These are phyloP conservation scores for Tricholoma hemisulphureum DNA, from an alignment of 768 basidiomycete species.

Conservation along the genomic window DNA sequence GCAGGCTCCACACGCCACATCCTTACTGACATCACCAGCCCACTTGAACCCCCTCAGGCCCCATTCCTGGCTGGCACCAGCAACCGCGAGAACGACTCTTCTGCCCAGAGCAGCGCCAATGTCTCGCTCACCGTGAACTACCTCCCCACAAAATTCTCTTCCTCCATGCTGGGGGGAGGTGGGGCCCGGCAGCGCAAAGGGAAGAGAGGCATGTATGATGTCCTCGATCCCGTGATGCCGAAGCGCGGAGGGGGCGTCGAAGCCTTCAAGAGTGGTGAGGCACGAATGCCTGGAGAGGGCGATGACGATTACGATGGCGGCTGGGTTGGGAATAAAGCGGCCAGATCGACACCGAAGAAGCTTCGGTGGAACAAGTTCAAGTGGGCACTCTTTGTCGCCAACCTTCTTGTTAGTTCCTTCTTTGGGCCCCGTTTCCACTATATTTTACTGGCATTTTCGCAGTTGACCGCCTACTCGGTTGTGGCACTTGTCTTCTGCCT, in stretches of 20 bases:
- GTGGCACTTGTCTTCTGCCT: conserved; percentile 63
- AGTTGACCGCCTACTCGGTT: conserved; percentile 61
- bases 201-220: conserved; percentile 13
- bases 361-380: conserved; percentile 82
- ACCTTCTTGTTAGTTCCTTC: conserved; percentile 40
- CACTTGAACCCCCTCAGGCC: conserved; percentile 37
- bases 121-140: conserved; percentile 50
- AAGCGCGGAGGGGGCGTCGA: conserved; percentile 64
- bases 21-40: conserved; percentile 31
- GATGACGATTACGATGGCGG: conserved; percentile 43
- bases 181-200: conserved; percentile 27
- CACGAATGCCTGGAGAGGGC: conserved; percentile 39
- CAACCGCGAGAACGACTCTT: conserved; percentile 3
- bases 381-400: conserved; percentile 67
- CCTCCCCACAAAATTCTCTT: conserved; percentile 63
- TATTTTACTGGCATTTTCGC: background rate
- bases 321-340: conserved; percentile 22
- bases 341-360: conserved; percentile 29
- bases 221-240: conserved; percentile 38
- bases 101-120: conserved; percentile 13
- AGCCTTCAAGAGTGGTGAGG: conserved; percentile 45
- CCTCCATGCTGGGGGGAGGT: conserved; percentile 37
- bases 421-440: background rate
- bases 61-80: conserved; percentile 40
- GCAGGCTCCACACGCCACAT: conserved; percentile 50